Evolutionary conservation across 495 filamentous ascomycete genomes (phyloP).

Genomic region (Podospora pseudopauciseta): DNA sequence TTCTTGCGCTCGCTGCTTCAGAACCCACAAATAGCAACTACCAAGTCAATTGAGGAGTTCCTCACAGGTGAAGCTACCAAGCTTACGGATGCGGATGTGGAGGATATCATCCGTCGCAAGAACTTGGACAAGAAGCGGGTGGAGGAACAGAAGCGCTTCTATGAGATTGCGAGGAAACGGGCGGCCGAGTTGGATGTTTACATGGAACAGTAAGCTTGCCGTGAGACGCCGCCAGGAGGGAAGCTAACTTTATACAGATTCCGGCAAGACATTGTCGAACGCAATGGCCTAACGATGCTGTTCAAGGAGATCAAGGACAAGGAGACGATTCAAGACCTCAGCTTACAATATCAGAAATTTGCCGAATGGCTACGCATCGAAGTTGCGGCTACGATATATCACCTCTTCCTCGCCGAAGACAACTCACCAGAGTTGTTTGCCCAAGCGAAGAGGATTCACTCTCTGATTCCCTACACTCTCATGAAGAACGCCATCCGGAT

Average conservation of each 20-base stretch:
- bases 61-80: slow-evolving; percentile 64
- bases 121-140: slow-evolving; percentile 81
- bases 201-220: slow-evolving; percentile 81
- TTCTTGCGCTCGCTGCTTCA: slow-evolving; percentile 81
- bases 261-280: slow-evolving; percentile 56
- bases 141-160: slow-evolving; percentile 89
- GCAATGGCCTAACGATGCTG: slow-evolving; percentile 83
- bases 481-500: slow-evolving; percentile 96
- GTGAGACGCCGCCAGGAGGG: neutral
- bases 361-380: slow-evolving; percentile 98
- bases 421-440: slow-evolving; percentile 95
- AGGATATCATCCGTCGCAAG: slow-evolving; percentile 75
- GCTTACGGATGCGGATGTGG: slow-evolving; percentile 73
- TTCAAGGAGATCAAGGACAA: slow-evolving; percentile 91
- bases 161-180: slow-evolving; percentile 87
- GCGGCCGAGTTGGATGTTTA: slow-evolving; percentile 93
- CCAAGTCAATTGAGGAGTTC: slow-evolving; percentile 78
- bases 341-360: slow-evolving; percentile 94
- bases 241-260: slow-evolving; percentile 35
- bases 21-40: slow-evolving; percentile 76
- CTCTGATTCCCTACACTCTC: slow-evolving; percentile 83
- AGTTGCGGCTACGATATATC: slow-evolving; percentile 93
- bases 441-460: slow-evolving; percentile 89
- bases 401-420: slow-evolving; percentile 95
- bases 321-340: slow-evolving; percentile 77